A percentile compares a stretch with the other conserved stretches of the same genome.
These are phyloP conservation scores for Vigna mungo DNA, from an alignment of 306 rosid species.

Conservation along the genomic window DNA sequence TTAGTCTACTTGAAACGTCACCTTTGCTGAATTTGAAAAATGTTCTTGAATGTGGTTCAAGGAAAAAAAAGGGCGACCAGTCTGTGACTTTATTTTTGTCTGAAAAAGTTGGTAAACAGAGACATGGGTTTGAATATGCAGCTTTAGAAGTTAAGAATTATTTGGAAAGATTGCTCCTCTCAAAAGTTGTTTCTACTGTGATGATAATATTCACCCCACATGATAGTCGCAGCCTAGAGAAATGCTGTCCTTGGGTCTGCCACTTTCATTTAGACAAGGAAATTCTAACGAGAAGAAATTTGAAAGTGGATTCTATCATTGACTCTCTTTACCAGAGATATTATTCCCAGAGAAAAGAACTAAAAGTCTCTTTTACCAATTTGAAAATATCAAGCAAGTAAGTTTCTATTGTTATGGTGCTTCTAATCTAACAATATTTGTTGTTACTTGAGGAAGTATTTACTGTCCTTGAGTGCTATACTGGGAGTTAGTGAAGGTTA, in stretches of 20 bases:
- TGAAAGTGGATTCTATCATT: conserved; percentile 66
- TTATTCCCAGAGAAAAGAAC: conserved; percentile 45
- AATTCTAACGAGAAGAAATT: conserved; percentile 57
- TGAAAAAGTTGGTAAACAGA: conserved; percentile 66
- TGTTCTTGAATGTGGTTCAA: conserved; percentile 86
- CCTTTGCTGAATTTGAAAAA: conserved; percentile 89
- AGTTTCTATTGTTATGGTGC: conserved; percentile 48
- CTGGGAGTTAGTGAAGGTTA: no score
- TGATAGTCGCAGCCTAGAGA: conserved; percentile 42
- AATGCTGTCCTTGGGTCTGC: conserved; percentile 85
- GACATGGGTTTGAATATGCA: conserved; percentile 84
- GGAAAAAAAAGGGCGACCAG: conserved; percentile 60
- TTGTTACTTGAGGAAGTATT: conserved; percentile 17
- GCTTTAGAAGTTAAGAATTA: conserved; percentile 77
- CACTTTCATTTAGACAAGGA: conserved; percentile 86
- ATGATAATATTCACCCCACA: conserved; percentile 74
- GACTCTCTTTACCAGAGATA: conserved; percentile 59
- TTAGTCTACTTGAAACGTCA: conserved; percentile 91
- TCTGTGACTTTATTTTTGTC: conserved; percentile 75
- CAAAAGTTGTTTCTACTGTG: conserved; percentile 70
- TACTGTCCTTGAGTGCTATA: background rate
- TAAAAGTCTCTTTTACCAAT: conserved; percentile 52
- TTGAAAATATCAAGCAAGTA: conserved; percentile 74
- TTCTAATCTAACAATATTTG: conserved; percentile 34
- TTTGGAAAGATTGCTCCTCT: conserved; percentile 76